These are phyloP conservation scores for Coemansia sp. DNA, from an alignment of 192 early-diverging fungal species.

Conservation along the genomic window DNA sequence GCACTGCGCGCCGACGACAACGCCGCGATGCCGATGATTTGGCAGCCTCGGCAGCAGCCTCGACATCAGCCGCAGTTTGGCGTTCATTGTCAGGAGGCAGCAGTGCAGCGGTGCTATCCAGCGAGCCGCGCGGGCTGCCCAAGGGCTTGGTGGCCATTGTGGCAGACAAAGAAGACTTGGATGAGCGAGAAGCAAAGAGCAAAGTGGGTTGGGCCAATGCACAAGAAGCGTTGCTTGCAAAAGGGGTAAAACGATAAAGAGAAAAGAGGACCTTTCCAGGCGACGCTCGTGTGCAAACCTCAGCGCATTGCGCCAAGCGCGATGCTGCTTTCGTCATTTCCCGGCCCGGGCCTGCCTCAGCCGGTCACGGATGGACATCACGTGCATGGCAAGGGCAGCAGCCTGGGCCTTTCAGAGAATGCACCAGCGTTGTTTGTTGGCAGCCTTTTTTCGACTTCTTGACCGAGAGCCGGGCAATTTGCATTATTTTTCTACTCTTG, in stretches of 20 bases:
- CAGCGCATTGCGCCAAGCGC: too few relatives aligned
- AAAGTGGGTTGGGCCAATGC: background rate
- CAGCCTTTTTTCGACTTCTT: background rate
- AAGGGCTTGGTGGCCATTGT: background rate
- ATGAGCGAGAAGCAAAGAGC: background rate
- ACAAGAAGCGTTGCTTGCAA: background rate
- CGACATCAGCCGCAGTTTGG: background rate
- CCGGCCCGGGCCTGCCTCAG: background rate
- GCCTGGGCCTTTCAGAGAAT: conserved; percentile 1
- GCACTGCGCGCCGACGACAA: conserved; percentile 5
- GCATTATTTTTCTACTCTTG: conserved; percentile 1
- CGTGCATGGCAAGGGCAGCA: background rate
- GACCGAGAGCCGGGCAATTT: background rate
- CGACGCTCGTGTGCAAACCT: too few relatives aligned
- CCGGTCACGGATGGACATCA: background rate
- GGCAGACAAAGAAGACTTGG: background rate
- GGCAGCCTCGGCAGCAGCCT: background rate
- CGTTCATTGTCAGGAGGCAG: conserved; percentile 4
- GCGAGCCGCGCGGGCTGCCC: background rate
- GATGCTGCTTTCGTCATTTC: background rate
- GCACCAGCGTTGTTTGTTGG: background rate
- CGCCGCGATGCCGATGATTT: background rate
- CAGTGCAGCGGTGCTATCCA: conserved; percentile 7
- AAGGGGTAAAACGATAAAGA: background rate
- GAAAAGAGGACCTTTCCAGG: too few relatives aligned